Evolutionary conservation across 345 rosid species (phyloP).

Genomic region (Stellera chamaejasme): DNA sequence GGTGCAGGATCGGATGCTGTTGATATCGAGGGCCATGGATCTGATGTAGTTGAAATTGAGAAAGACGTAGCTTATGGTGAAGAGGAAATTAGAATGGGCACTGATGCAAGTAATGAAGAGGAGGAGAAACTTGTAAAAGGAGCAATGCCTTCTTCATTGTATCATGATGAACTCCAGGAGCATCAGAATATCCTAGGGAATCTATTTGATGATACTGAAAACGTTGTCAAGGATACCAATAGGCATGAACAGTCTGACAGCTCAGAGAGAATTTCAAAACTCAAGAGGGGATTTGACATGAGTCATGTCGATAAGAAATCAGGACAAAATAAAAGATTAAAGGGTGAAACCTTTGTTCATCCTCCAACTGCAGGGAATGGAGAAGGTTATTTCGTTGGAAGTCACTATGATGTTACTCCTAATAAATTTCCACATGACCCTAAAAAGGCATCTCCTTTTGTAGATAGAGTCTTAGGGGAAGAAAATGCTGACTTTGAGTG

Average conservation of each 20-base stretch:
- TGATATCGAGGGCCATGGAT: constrained; percentile 41
- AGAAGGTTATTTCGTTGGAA: constrained; percentile 29
- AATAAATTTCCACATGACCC: constrained; percentile 25
- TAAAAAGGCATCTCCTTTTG: constrained; percentile 25
- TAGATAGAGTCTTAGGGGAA: constrained; percentile 34
- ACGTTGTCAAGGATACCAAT: constrained; percentile 26
- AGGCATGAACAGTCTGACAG: constrained; percentile 45
- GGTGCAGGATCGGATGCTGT: constrained; percentile 34
- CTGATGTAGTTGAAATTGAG: constrained; percentile 44
- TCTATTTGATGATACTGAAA: constrained; percentile 69
- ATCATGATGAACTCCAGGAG: constrained; percentile 36
- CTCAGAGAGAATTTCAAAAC: constrained; percentile 38
- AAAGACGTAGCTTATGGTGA: constrained; percentile 47
- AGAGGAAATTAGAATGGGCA: constrained; percentile 40
- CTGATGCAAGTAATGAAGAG: constrained; percentile 17
- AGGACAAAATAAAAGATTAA: constrained; percentile 39
- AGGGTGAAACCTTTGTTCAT: constrained; percentile 39
- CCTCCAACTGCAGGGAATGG: constrained; percentile 32
- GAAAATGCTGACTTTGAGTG: constrained; percentile 24
- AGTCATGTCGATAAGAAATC: constrained; percentile 38
- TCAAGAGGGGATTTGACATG: constrained; percentile 36
- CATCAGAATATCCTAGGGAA: constrained; percentile 66
- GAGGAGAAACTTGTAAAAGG: constrained; percentile 23
- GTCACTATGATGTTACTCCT: constrained; percentile 25
- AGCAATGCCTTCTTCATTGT: constrained; percentile 23